Percentiles rank a stretch among this genome's conserved stretches.
These are phyloP conservation scores for Hyaloperonospora brassicae DNA, from an alignment of 352 stramenopile genomes.

Conservation along the genomic window DNA sequence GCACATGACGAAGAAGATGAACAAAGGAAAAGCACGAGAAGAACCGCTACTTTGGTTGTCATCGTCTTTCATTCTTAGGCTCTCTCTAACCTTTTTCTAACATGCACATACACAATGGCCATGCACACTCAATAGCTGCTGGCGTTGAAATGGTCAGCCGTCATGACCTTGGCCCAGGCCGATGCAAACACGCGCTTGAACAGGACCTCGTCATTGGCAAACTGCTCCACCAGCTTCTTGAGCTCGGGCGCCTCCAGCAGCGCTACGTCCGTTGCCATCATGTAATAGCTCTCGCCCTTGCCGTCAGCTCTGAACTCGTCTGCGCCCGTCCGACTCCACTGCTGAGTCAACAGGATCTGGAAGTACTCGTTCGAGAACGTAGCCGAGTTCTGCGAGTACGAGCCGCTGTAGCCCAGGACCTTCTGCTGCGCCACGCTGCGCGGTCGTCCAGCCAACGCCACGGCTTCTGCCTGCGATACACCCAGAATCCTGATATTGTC, in stretches of 20 bases:
- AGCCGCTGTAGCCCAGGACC: no score
- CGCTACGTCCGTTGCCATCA: conserved; percentile 22
- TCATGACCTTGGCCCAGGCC: conserved; percentile 23
- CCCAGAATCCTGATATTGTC: conserved; percentile 91
- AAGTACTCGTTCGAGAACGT: no score
- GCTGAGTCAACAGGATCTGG: no score
- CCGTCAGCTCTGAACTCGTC: conserved; percentile 20
- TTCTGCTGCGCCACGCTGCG: conserved; percentile 86
- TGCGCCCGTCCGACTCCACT: no score
- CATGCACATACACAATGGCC: no score
- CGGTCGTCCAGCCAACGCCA: conserved; percentile 88
- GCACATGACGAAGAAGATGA: no score
- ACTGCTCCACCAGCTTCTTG: conserved; percentile 16
- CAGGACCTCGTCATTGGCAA: conserved; percentile 8
- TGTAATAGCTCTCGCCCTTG: conserved; percentile 27
- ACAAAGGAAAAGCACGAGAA: no score
- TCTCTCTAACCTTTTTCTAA: no score
- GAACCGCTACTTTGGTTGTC: no score
- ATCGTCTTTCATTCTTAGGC: no score
- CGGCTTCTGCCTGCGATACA: conserved; percentile 87
- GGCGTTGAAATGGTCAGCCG: conserved; percentile 22
- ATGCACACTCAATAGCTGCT: conserved; percentile 12
- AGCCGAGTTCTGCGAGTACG: no score
- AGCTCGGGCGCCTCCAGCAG: conserved; percentile 22
- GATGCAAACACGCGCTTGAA: conserved; percentile 20